Evolutionary conservation across 805 yeast genomes (phyloP).

Genomic region (Osmozyma mogii): DNA sequence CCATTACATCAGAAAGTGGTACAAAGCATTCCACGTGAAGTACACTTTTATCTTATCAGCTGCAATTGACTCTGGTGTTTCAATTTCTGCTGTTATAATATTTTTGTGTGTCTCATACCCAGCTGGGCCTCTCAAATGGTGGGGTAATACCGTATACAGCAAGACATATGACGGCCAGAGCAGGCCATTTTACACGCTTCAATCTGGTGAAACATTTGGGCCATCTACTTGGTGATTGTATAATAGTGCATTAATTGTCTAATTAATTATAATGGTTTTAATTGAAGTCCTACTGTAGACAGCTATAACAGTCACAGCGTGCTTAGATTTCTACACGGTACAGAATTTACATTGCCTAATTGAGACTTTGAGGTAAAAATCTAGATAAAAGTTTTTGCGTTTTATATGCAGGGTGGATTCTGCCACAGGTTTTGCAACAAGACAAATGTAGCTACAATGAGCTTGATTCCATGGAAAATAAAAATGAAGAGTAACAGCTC

Average conservation of each 20-base stretch:
- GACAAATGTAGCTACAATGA: too few species aligned
- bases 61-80: conserved; percentile 12
- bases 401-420: conserved; percentile 6
- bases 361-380: conserved; percentile 23
- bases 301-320: too few species aligned
- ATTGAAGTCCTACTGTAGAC: too few species aligned
- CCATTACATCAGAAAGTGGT: conserved; percentile 9
- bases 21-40: conserved; percentile 8
- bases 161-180: background rate
- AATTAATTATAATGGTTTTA: too few species aligned
- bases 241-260: too few species aligned
- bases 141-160: background rate
- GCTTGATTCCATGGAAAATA: too few species aligned
- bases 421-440: too few species aligned
- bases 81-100: conserved; percentile 2
- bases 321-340: conserved; percentile 9
- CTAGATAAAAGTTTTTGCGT: conserved; percentile 20
- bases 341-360: conserved; percentile 27
- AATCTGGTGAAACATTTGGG: background rate
- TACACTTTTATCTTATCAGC: conserved; percentile 11
- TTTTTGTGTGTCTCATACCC: conserved; percentile 6
- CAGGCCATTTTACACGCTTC: background rate
- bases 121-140: background rate
- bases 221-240: background rate
- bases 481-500: too few species aligned